Evolutionary conservation across 2,329 filamentous ascomycete genomes (phyloP), one percentile per base, ranked within the genome.

Genomic region (Clarireedia monteithiana): DNA sequence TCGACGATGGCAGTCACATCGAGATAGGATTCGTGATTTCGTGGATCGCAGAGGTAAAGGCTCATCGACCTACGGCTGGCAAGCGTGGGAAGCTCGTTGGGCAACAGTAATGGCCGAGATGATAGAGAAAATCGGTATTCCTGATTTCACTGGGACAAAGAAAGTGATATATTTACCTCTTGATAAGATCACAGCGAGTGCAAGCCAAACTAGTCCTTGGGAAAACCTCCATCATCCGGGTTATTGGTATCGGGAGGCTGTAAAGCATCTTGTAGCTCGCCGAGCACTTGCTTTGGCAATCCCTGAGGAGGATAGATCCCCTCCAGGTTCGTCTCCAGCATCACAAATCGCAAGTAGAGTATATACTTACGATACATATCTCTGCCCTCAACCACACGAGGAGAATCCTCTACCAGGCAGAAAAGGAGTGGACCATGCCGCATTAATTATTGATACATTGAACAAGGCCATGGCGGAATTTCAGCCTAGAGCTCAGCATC

Each of bases 1-100:
- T 6, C 83, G 88, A 55, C 82, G 85, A 55, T 97, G 92, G 92
- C 78, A 85, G 57, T 77, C 76, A 39, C 95, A 97, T 70, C 83
- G 85, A 59, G 80, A 84, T 55, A 82, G 86, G 55, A 84, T 92
- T 61, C 79, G 78, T 55, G 86, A 89, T 64, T 81, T 96, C 52
- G 76, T 96, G 15, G 89, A 96, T 66, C 81, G 88, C 17, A 84
- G 87, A 62, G 91, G 91, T 4, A 89, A 89, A 64, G 92, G 92
- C 0, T 91, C 89, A 2, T 82, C 84, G 34, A 95, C 89, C 62
- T 97, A 97, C 69, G 89, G 90, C 5, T 97, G 91, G 89, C 82
- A 90, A 66, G 91, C 92, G 2, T 99, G 92, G 91, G 88, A 96
- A 72, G 84, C 89, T 42, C 81, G 88, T 55, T 86, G 83, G 83